Evolutionary conservation across 1,284 basidiomycete genomes (phyloP), one percentile per base, ranked within the genome.

Genomic region (Malassezia caprae): DNA sequence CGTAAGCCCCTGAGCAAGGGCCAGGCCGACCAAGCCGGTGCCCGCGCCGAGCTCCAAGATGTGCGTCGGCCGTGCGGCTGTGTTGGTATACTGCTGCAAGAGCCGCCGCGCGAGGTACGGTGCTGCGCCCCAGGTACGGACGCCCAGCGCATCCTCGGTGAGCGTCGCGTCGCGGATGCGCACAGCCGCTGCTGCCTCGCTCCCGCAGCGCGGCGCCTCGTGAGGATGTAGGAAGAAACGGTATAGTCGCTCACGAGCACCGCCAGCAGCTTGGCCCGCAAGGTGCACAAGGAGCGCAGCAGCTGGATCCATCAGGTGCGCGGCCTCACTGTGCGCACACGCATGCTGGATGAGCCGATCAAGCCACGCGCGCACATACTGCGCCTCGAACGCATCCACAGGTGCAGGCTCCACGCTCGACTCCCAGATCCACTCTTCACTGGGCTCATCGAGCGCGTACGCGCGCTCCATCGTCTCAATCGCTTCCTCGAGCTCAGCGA

Each of bases 31-130:
- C 6, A 73, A 60, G 24, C 70, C 70, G 1, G 69, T 71, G 8
- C 70, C 70, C 1, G 69, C 68, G 10, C 70, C 70, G 3, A 73
- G 64, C 60, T 73, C 70, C 24, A 73, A 58, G 1, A 68, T 48
- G 13, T 49, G 56, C 1, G 48, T 26, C 4, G 63, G 52, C 12
- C 19, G 34, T 5, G n/a, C 15, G 1, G 19, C 1, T 0, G 28
- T 24, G 7, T 39, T 26, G 0, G 43, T 23, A 3, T 61, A 46
- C 17, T 59, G 58, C 5, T 62, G 53, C n/a, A 70, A 44, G 0
- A 70, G 63, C 40, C 67, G 62, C 11, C 56, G 48, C 17, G 56
- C 56, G 1, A 68, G 59, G 21, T 67, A 64, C 11, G 68, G 65
- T 27, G 68, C 68, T 5, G 68, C 68, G 1, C 68, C 68, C 68